phyloP scores from a whole-genome alignment of 2,329 filamentous ascomycete genomes.

The Ophiostoma montium region DNA sequence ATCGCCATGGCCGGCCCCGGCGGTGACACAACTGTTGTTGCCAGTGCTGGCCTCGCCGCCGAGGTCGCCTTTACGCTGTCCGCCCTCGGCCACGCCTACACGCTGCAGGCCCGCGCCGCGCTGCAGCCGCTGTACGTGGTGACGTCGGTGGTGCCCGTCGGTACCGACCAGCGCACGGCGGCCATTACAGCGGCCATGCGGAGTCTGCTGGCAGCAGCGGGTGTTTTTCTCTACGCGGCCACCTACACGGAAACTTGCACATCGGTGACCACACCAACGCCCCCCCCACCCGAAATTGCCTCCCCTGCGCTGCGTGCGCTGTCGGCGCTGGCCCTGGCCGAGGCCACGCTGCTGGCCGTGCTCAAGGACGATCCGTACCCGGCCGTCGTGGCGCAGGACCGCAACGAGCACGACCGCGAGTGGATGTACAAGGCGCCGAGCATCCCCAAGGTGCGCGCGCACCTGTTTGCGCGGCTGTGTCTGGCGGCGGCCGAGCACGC shows the following conservation, averaged over 20 bases:
- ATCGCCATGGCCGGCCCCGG: constrained; percentile 23
- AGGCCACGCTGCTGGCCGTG: constrained; percentile 80
- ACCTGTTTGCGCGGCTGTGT: constrained; percentile 77
- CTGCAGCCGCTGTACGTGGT: constrained; percentile 61
- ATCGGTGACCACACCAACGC: constrained; percentile 20
- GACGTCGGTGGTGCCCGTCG: constrained; percentile 44
- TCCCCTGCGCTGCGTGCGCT: constrained; percentile 41
- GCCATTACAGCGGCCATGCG: constrained; percentile 64
- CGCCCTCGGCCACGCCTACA: constrained; percentile 61
- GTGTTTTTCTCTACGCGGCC: constrained; percentile 60
- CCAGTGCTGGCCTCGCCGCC: constrained; percentile 42
- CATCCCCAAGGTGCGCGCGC: constrained; percentile 76
- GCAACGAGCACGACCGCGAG: constrained; percentile 72
- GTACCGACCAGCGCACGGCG: constrained; percentile 50
- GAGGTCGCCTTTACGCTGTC: constrained; percentile 71
- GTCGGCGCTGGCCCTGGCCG: constrained; percentile 58
- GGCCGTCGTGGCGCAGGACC: constrained; percentile 61
- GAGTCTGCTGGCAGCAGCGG: constrained; percentile 62
- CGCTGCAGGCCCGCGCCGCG: constrained; percentile 54
- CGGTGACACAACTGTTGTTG: no score
- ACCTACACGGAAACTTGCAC: constrained; percentile 22
- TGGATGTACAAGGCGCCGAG: constrained; percentile 94
- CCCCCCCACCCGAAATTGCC: constrained; percentile 37
- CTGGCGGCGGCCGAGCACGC: constrained; percentile 82
- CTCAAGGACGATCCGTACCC: constrained; percentile 92